Base-by-base conservation (phyloP, 192 early-diverging fungal genomes). In the Phycomyces nitens region DNA sequence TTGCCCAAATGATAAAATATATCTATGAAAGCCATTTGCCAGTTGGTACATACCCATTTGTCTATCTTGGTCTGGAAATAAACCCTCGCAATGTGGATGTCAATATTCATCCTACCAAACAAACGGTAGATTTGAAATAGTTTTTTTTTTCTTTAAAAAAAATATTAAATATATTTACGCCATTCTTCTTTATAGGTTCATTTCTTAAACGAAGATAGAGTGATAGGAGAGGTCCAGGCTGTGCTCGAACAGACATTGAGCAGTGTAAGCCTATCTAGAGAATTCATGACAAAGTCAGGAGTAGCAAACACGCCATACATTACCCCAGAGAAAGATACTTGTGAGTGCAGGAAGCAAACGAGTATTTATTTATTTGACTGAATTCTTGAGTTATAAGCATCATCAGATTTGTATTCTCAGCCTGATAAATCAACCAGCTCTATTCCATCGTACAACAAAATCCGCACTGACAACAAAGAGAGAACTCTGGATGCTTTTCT, bases 61-160 rank as follows among this genome's bases (percentile, higher is more conserved):
- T 93, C 5, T 99, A 99, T 70, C 71, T 99, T 39, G 85, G 86
- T 52, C 73, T 99, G n/a, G 82, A 85, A 18, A 90, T 99, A 58
- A 88, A 88, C 38, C 91, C 95, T 0, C 73, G 86, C 50, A 93
- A 91, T 62, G 88, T 99, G 2, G 97, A 99, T 69, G 97, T 99
- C 1, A 99, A 99, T 71, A 94, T 99, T 0, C 97, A 98, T 74
- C 96, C 97, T 0, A 97, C 97, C 29, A 99, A 99, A 63, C 83
- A 88, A 8, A 89, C 95, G 79, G 88, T 86, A 62, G 40, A 15
- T 14, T 10, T 50, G 29, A 68, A 42, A 21, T 16, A 27, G 8
- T 2, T n/a, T n/a, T n/a, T n/a, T n/a, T n/a, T n/a, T n/a, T n/a
- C n/a, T n/a, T n/a, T n/a, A n/a, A n/a, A n/a, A n/a, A n/a, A n/a